These are phyloP conservation scores for Entrophospora sp. DNA, from an alignment of 192 early-diverging fungal species.

Conservation along the genomic window DNA sequence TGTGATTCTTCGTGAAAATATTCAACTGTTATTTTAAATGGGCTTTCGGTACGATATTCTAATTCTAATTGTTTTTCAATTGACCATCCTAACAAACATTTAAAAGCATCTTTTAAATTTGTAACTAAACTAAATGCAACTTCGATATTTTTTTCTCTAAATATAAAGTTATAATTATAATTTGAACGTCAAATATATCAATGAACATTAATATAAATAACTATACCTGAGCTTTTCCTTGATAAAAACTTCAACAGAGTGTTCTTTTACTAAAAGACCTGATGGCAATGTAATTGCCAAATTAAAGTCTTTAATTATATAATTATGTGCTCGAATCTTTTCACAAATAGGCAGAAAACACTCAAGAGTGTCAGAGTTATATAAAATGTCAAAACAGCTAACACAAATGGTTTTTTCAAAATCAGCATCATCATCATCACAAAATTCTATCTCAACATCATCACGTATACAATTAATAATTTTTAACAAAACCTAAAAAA, in stretches of 20 bases:
- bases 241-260: conserved; percentile 21
- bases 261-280: conserved; percentile 24
- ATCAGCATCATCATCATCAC: too few species aligned
- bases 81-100: neutral
- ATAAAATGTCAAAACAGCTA: conserved; percentile 14
- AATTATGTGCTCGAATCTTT: conserved; percentile 19
- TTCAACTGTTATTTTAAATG: conserved; percentile 36
- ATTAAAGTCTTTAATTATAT: conserved; percentile 19
- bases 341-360: conserved; percentile 14
- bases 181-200: too few species aligned
- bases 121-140: neutral
- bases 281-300: conserved; percentile 24
- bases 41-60: conserved; percentile 17
- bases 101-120: conserved; percentile 5
- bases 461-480: neutral
- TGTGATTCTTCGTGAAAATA: conserved; percentile 40
- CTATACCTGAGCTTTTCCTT: neutral
- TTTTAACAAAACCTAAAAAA: neutral
- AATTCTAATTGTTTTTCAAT: conserved; percentile 5
- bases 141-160: neutral
- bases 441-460: neutral
- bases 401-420: conserved; percentile 9
- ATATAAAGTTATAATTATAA: neutral
- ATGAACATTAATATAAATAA: neutral
- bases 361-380: conserved; percentile 1